A percentile compares a stretch with the other conserved stretches of the same genome.
Evolutionary conservation across 768 basidiomycete species (phyloP).

Genomic region (Trametes punicea): DNA sequence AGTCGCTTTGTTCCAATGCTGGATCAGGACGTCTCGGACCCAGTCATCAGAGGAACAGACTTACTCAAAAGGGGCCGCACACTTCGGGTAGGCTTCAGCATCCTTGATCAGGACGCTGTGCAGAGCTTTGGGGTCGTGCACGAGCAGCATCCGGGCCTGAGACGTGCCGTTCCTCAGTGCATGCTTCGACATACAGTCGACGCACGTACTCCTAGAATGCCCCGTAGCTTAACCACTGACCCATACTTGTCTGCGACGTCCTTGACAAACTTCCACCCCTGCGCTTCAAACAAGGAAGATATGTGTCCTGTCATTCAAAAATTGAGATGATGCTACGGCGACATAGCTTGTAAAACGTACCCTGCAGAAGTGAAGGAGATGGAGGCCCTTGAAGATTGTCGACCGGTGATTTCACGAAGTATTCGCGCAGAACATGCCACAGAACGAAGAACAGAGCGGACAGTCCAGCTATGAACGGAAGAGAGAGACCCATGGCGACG

Average conservation of each 20-base stretch:
- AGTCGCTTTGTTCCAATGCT: background rate
- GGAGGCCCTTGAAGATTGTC: slow-evolving; percentile 10
- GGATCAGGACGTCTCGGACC: background rate
- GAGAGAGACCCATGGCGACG: background rate
- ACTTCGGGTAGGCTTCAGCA: slow-evolving; percentile 35
- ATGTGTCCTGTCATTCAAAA: background rate
- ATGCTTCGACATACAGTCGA: background rate
- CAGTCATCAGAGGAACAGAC: background rate
- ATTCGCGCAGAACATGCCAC: background rate
- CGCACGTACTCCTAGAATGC: slow-evolving; percentile 42
- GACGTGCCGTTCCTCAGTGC: background rate
- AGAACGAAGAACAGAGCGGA: background rate
- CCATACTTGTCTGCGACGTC: slow-evolving; percentile 31
- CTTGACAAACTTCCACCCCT: background rate
- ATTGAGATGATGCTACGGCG: background rate
- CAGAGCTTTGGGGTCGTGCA: slow-evolving; percentile 46
- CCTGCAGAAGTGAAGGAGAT: background rate
- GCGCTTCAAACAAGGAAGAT: background rate
- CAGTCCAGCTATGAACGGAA: background rate
- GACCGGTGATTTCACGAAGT: background rate
- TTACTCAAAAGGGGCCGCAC: background rate
- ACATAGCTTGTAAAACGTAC: background rate
- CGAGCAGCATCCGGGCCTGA: slow-evolving; percentile 46
- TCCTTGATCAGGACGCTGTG: slow-evolving; percentile 47
- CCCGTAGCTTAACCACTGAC: slow-evolving; percentile 41